Percentiles rank a stretch among this genome's conserved stretches.
Evolutionary conservation across 305 asterid genomes (phyloP).

Genomic region (Fraxinus dipetala): DNA sequence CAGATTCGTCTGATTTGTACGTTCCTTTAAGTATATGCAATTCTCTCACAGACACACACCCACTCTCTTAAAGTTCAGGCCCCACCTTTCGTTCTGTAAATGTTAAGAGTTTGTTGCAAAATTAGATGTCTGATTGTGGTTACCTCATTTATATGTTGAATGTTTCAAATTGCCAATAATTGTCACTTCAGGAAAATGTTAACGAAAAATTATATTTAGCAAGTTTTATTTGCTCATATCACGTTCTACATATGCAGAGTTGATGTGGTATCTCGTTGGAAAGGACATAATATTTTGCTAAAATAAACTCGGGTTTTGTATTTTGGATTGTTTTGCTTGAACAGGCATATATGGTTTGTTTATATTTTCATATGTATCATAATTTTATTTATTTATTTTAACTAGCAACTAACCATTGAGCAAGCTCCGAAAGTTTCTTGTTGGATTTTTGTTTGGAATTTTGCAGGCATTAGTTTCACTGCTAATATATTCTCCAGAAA

Average conservation of each 20-base stretch:
- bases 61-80: neutral
- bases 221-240: neutral
- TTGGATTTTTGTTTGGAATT: neutral
- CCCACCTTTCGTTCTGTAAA: neutral
- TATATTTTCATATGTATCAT: neutral
- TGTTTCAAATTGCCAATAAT: neutral
- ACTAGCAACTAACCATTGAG: neutral
- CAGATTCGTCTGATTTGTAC: constrained; percentile 65
- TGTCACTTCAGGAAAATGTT: neutral
- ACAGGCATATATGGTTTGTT: neutral
- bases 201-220: neutral
- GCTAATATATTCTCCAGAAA: neutral
- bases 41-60: neutral
- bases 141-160: neutral
- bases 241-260: neutral
- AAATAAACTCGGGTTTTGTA: neutral
- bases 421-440: neutral
- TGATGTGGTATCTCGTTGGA: neutral
- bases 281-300: neutral
- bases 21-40: constrained; percentile 27
- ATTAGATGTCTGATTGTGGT: neutral
- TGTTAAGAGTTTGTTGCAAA: neutral
- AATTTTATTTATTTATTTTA: too few species aligned
- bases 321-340: neutral
- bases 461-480: neutral